These are phyloP conservation scores for Solanum habrochaites DNA, from an alignment of 257 asterid genomes.

Conservation along the genomic window DNA sequence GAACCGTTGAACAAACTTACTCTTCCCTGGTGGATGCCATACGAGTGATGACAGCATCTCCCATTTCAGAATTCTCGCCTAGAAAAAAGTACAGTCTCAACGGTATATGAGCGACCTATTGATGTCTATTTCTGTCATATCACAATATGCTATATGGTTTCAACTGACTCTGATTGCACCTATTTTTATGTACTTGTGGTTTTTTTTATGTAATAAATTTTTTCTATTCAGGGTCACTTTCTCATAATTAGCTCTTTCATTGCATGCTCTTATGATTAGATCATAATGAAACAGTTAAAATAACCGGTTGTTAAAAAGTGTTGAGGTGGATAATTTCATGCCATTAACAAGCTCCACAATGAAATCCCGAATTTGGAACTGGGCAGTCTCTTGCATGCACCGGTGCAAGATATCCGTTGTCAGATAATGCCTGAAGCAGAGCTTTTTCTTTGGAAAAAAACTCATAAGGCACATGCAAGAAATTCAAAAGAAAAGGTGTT, in stretches of 20 bases:
- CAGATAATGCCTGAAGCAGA: constrained; percentile 99
- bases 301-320: neutral
- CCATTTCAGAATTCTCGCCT: constrained; percentile 84
- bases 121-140: neutral
- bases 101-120: constrained; percentile 35
- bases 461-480: constrained; percentile 59
- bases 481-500: constrained; percentile 70
- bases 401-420: constrained; percentile 90
- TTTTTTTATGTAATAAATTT: neutral
- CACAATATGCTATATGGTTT: neutral
- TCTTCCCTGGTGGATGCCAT: constrained; percentile 76
- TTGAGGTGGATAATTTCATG: constrained; percentile 86
- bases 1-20: constrained; percentile 80
- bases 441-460: constrained; percentile 89
- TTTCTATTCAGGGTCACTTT: neutral
- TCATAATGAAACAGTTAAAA: neutral
- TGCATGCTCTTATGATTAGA: neutral
- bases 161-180: neutral
- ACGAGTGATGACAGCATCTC: constrained; percentile 62
- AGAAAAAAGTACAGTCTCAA: constrained; percentile 80
- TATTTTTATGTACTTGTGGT: neutral
- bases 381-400: constrained; percentile 98
- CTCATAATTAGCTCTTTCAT: neutral
- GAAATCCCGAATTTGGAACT: constrained; percentile 74
- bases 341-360: constrained; percentile 64